Evolutionary conservation across 2,329 filamentous ascomycete species (phyloP), one percentile per base, ranked within the genome.

Genomic region (Phoma sp.): DNA sequence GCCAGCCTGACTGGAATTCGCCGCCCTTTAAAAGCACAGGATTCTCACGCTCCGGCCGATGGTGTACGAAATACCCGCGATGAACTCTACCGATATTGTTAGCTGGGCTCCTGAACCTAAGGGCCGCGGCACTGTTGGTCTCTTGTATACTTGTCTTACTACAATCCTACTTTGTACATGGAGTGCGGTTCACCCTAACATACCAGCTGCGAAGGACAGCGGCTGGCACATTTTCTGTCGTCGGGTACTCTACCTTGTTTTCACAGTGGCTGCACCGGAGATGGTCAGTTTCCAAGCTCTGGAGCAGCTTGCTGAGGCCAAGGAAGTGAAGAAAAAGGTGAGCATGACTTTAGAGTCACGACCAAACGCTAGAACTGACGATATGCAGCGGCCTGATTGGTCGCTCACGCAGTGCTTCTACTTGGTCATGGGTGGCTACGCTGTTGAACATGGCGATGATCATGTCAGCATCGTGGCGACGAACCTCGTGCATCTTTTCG

Each of bases 101-200:
- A 42, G 57, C n/a, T 67, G 64, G 59, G 42, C 50, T 7, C 17
- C 59, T 6, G 57, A 62, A 21, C 61, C 65, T 3, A 14, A 46
- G 12, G 50, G 63, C 7, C 65, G 73, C 4, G 72, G 71, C 1
- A 74, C 71, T 7, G 59, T 65, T 12, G 67, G 72, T 28, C 67
- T 75, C 7, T 34, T 75, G 5, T 74, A 61, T 65, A 66, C 51
- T n/a, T 76, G 63, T 45, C 43, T 74, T 34, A 58, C 63, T 5
- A 72, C 71, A 0, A 62, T 68, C 17, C 69, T 74, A 42, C 42
- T 74, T 7, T 72, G 71, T 57, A 70, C 65, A 1, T 76, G 64
- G 56, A 71, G 64, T 12, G 55, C 64, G 5, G 57, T 73, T 9
- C 67, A 69, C 55, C 62, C 69, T 14, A 71, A 74, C 39, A 25